Base-by-base conservation (phyloP, 2,329 filamentous ascomycete species). In the Exophiala xenobiotica region DNA sequence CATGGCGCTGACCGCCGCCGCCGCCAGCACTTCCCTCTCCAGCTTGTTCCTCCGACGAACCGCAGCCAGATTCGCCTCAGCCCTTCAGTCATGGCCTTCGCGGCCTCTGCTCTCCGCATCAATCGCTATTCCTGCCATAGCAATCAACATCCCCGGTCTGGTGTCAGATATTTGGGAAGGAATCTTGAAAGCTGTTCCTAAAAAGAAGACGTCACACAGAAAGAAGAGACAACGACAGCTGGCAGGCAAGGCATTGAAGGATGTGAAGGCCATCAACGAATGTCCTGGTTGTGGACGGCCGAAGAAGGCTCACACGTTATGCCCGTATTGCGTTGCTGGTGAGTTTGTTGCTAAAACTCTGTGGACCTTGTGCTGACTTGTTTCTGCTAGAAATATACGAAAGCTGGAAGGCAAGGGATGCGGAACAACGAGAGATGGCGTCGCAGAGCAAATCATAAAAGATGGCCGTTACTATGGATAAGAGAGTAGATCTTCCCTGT, bases 171-270 rank as follows among this genome's bases (percentile, higher is more conserved):
- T 99, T 64, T 97, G 92, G 92, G 92, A 96, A 62, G 90, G 88
- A 4, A 81, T 99, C 39, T 78, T 99, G 61, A 85, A 85, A 60
- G 93, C 93, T 1, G 93, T 97, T 12, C 93, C 93, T 4, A 99
- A 99, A 80, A 97, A 96, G 77, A 99, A 97, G 81, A 95, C 90
- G 26, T 96, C 92, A 35, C 90, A 99, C 71, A 89, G 89, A 77
- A 96, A 93, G 77, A 96, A 90, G 79, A 82, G 93, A 63, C 86
- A 90, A 67, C 83, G 95, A 64, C 90, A 95, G 67, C 87, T 97
- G 85, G 92, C 91, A 19, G 93, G 93, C 65, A 99, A 99, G 75
- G 92, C 85, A 38, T 72, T 99, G 63, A 88, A 96, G 74, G 93
- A 99, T 68, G 84, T 95, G 51, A 93, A 87, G 58, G 81, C 82